Evolutionary conservation across 768 basidiomycete genomes (phyloP).

Genomic region (Mycena capillaripes): DNA sequence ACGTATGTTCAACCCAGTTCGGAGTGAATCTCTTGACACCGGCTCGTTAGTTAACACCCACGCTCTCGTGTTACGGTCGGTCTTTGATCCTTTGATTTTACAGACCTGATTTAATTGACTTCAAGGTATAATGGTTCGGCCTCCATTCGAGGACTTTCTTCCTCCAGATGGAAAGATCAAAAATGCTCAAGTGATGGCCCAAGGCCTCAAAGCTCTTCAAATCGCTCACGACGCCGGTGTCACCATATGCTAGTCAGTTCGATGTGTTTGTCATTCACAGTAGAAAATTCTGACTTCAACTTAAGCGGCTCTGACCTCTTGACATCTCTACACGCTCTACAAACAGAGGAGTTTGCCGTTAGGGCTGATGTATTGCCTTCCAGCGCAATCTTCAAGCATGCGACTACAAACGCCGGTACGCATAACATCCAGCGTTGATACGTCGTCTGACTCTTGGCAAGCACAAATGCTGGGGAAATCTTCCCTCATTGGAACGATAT

Average conservation of each 20-base stretch:
- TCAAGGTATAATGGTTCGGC: constrained; percentile 53
- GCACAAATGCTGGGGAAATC: constrained; percentile 53
- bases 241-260: constrained; percentile 53
- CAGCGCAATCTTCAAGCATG: constrained; percentile 53
- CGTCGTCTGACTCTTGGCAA: not conserved
- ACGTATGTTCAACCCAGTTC: constrained; percentile 31
- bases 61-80: constrained; percentile 53
- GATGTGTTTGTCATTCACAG: not conserved
- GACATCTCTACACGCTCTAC: constrained; percentile 61
- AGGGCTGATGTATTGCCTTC: constrained; percentile 52
- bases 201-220: constrained; percentile 56
- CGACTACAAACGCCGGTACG: constrained; percentile 55
- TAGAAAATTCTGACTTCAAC: not conserved
- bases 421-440: not conserved
- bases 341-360: constrained; percentile 58
- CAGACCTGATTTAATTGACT: not conserved
- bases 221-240: constrained; percentile 57
- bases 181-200: constrained; percentile 56
- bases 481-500: constrained; percentile 51
- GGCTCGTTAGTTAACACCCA: constrained; percentile 51
- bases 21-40: not conserved
- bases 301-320: constrained; percentile 43
- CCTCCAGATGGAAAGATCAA: constrained; percentile 53
- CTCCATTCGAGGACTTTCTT: constrained; percentile 58
- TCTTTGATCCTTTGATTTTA: not conserved